These are phyloP conservation scores for Phaeodactylum tricornutum DNA, from an alignment of 108 stramenopile species.

Conservation along the genomic window DNA sequence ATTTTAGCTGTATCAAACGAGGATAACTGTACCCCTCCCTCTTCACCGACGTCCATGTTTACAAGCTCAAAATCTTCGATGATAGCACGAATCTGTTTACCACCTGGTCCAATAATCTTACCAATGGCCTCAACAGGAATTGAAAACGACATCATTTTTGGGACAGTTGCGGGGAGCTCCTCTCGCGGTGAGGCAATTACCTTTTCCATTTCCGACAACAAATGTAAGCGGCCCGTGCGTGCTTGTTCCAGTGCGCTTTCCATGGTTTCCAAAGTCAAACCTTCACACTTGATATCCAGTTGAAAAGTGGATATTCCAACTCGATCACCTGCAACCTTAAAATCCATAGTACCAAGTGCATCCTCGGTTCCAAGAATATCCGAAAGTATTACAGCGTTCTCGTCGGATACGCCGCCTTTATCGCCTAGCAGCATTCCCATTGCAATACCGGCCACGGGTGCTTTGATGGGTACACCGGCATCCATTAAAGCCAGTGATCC, in stretches of 20 bases:
- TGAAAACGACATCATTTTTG: conserved; percentile 42
- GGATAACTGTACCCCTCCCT: conserved; percentile 53
- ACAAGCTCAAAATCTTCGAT: conserved; percentile 73
- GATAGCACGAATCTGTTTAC: conserved; percentile 73
- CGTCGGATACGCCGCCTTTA: conserved; percentile 51
- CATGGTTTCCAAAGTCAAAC: conserved; percentile 71
- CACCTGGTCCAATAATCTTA: conserved; percentile 82
- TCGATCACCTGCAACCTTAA: conserved; percentile 80
- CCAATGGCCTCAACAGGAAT: conserved; percentile 60
- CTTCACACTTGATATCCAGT: conserved; percentile 90
- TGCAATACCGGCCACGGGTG: conserved; percentile 72
- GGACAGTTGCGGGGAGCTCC: conserved; percentile 52
- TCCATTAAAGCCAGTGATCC: conserved; percentile 90
- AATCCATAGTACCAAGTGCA: conserved; percentile 80
- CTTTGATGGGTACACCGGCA: conserved; percentile 84
- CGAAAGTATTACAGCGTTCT: conserved; percentile 69
- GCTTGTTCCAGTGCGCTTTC: conserved; percentile 77
- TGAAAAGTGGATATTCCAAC: conserved; percentile 86
- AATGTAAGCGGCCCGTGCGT: conserved; percentile 55
- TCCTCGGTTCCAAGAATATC: conserved; percentile 85
- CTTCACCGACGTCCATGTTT: conserved; percentile 60
- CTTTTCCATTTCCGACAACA: conserved; percentile 67
- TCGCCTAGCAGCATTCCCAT: conserved; percentile 80
- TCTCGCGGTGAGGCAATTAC: conserved; percentile 31
- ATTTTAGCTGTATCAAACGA: conserved; percentile 49